phyloP scores from a whole-genome alignment of 73 alveolate species.

The Stentor coeruleus region DNA sequence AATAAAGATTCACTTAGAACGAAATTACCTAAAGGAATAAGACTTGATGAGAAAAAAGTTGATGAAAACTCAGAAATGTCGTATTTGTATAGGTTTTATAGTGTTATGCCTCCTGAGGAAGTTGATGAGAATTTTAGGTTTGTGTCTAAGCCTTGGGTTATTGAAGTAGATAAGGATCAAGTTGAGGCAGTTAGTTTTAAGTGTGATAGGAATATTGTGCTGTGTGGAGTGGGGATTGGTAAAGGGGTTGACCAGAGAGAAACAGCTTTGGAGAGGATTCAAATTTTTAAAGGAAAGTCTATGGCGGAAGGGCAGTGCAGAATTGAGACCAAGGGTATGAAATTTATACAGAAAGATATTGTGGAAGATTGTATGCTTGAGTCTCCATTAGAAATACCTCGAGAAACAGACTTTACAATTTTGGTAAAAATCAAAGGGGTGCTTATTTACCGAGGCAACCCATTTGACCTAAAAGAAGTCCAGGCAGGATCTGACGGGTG shows the following conservation, averaged over 20 bases:
- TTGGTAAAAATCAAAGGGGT: background rate
- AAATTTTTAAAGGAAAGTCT: background rate
- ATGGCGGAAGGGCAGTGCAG: background rate
- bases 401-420: background rate
- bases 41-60: background rate
- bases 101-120: background rate
- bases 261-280: background rate
- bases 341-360: background rate
- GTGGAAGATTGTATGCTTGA: background rate
- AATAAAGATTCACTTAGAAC: background rate
- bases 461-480: background rate
- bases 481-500: constrained; percentile 11
- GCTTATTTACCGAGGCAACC: background rate
- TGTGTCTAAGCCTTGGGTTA: constrained; percentile 16
- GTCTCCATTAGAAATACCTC: background rate
- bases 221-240: constrained; percentile 1
- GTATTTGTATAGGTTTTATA: background rate
- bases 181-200: constrained; percentile 5
- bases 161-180: background rate
- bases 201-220: background rate
- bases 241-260: background rate
- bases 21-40: background rate
- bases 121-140: background rate
- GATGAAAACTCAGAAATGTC: background rate
- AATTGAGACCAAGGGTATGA: background rate